Evolutionary conservation across 768 basidiomycete genomes (phyloP), one percentile per base, ranked within the genome.

Genomic region (Psilocybe cyanescens): DNA sequence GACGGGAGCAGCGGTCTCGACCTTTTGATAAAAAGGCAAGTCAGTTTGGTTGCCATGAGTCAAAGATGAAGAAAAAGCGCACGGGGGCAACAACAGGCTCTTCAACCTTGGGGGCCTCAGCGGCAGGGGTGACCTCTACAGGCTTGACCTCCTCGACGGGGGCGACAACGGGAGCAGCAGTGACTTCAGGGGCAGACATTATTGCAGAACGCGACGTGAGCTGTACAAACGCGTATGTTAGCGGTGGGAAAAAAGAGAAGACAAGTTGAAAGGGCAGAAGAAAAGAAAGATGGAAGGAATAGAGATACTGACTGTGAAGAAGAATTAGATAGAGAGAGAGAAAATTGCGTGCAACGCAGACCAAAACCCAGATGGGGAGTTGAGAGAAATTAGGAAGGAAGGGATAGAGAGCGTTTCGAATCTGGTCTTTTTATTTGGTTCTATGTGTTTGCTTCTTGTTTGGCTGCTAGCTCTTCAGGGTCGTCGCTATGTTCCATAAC

Each of bases 161-260:
- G 58, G 47, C 76, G 68, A 72, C 80, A 71, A 78, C 78, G 68
- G 75, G 69, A 63, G 75, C 71, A 71, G 74, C 73, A 72, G 80
- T 70, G 72, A 78, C 75, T 76, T 88, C 90, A 70, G 88, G 74
- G 76, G 89, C 84, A 83, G 92, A 93, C 91, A 95, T 94, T 92
- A 92, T 86, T 78, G 79, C 77, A 80, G 77, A 79, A 77, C 74
- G 78, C 74, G 77, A 80, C 81, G 79, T 81, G 83, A 83, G 85
- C 85, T 87, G 59, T 44, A 28, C 39, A 14, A 35, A 28, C 31
- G 51, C 31, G 30, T 44, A 12, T 44, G 51, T 53, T 12, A 53
- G 51, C 31, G 39, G 30, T 29, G 46, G 58, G 39, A 58, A 45
- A 62, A 55, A 45, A 39, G 67, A 66, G 66, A 52, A 58, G 55